These are phyloP conservation scores for Syncephalastrum monosporum DNA, from an alignment of 371 early-diverging fungal species.

Conservation along the genomic window DNA sequence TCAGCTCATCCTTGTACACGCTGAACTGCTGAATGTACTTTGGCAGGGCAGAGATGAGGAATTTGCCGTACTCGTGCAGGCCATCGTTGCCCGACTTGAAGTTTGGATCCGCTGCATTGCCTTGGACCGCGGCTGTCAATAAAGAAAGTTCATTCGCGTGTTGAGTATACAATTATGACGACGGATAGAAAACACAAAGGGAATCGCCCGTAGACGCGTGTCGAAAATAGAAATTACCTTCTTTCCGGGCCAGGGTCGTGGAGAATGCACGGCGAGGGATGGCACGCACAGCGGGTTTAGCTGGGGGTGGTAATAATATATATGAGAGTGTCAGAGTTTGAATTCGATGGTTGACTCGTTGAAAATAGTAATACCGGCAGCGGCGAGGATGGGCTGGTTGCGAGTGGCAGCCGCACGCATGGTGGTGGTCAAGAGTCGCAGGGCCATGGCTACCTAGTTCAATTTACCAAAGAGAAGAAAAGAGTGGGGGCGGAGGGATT, in stretches of 20 bases:
- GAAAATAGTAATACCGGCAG: slow-evolving; percentile 8
- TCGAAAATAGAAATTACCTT: slow-evolving; percentile 26
- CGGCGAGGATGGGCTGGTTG: slow-evolving; percentile 17
- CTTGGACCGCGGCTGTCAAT: slow-evolving; percentile 1
- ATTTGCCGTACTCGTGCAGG: slow-evolving; percentile 88
- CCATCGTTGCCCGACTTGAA: slow-evolving; percentile 53
- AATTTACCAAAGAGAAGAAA: too few relatives aligned
- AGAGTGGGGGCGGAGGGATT: too few relatives aligned
- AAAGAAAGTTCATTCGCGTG: not conserved
- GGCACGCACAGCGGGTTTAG: slow-evolving; percentile 22
- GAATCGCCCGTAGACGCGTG: not conserved
- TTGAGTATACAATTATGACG: not conserved
- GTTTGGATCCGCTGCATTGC: slow-evolving; percentile 37
- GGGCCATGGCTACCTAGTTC: slow-evolving; percentile 27
- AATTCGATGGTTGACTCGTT: not conserved
- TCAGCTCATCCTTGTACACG: slow-evolving; percentile 97
- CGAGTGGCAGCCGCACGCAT: slow-evolving; percentile 35
- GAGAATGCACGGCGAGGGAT: slow-evolving; percentile 32
- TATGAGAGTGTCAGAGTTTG: slow-evolving; percentile 1
- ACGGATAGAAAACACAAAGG: not conserved
- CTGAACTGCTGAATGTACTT: slow-evolving; percentile 96
- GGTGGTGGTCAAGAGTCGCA: slow-evolving; percentile 31
- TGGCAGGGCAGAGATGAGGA: slow-evolving; percentile 84
- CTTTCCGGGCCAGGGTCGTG: slow-evolving; percentile 18
- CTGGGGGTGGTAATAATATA: slow-evolving; percentile 7